Evolutionary conservation across 805 yeast genomes (phyloP).

Genomic region (Candida taoyuanica): DNA sequence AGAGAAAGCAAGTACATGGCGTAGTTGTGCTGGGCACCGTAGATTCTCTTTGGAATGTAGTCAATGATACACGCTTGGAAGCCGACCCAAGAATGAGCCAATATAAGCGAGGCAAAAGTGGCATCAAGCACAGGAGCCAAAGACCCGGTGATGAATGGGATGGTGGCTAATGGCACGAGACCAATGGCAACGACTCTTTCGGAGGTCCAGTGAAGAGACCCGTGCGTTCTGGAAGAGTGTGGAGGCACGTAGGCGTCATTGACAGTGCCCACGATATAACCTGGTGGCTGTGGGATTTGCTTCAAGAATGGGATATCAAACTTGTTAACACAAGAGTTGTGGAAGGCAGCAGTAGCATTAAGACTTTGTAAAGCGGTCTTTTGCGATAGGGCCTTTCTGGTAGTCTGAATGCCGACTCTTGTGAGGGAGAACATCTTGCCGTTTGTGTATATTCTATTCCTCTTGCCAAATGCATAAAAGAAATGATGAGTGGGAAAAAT

Average conservation of each 20-base stretch:
- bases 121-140: conserved; percentile 70
- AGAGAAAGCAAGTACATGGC: conserved; percentile 57
- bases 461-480: too few relatives aligned
- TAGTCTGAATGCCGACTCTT: conserved; percentile 11
- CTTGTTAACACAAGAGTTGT: conserved; percentile 29
- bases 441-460: too few relatives aligned
- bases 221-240: conserved; percentile 56
- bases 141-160: conserved; percentile 76
- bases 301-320: conserved; percentile 47
- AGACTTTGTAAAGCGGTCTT: conserved; percentile 4
- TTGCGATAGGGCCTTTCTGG: conserved; percentile 9
- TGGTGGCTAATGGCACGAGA: conserved; percentile 69
- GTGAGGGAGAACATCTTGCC: conserved; percentile 9
- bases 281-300: conserved; percentile 78
- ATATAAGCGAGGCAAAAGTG: conserved; percentile 54
- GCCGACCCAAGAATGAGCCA: conserved; percentile 82
- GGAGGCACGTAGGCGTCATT: conserved; percentile 84
- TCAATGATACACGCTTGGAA: conserved; percentile 86
- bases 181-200: conserved; percentile 70
- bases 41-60: conserved; percentile 72
- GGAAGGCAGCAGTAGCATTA: conserved; percentile 14
- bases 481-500: not conserved
- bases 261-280: conserved; percentile 86
- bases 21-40: conserved; percentile 55
- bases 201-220: conserved; percentile 91